phyloP scores from a whole-genome alignment of 257 asterid species.

The Pogostemon cablin region DNA sequence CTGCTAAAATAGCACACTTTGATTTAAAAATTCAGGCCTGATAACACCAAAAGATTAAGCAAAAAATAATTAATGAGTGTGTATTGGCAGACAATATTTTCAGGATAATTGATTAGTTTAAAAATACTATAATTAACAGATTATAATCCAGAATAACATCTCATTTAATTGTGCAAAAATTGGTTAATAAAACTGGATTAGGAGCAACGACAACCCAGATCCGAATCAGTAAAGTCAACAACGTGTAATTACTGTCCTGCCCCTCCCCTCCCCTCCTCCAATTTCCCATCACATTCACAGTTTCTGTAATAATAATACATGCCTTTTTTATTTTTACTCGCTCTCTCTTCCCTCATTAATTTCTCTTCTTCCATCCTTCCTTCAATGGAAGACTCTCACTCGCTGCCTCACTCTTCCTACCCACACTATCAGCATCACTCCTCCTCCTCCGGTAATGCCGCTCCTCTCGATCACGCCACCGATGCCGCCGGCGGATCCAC shows the following conservation, averaged over 20 bases:
- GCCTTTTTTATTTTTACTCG: conserved; percentile 19
- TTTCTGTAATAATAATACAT: conserved; percentile 20
- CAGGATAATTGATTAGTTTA: background rate
- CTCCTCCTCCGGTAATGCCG: conserved; percentile 36
- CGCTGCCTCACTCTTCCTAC: conserved; percentile 34
- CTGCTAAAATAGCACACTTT: too few relatives aligned
- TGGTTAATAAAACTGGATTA: conserved; percentile 35
- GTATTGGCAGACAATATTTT: conserved; percentile 15
- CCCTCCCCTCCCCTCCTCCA: conserved; percentile 34
- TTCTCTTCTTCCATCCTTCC: background rate
- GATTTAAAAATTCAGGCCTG: too few relatives aligned
- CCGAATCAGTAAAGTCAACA: conserved; percentile 40
- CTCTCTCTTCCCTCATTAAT: conserved; percentile 31
- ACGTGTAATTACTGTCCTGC: conserved; percentile 35
- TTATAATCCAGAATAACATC: conserved; percentile 10
- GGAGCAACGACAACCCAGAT: conserved; percentile 32
- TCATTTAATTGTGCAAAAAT: background rate
- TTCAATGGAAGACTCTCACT: conserved; percentile 52
- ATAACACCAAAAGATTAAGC: too few relatives aligned
- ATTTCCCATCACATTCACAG: background rate
- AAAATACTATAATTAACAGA: background rate
- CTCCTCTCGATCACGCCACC: conserved; percentile 34
- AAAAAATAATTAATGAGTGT: background rate
- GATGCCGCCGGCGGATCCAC: conserved; percentile 51
- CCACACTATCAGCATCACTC: conserved; percentile 29